A percentile compares a stretch with the other conserved stretches of the same genome.
These are phyloP conservation scores for Drechslerella stenobrocha DNA, from an alignment of 2,329 filamentous ascomycete species.

Conservation along the genomic window DNA sequence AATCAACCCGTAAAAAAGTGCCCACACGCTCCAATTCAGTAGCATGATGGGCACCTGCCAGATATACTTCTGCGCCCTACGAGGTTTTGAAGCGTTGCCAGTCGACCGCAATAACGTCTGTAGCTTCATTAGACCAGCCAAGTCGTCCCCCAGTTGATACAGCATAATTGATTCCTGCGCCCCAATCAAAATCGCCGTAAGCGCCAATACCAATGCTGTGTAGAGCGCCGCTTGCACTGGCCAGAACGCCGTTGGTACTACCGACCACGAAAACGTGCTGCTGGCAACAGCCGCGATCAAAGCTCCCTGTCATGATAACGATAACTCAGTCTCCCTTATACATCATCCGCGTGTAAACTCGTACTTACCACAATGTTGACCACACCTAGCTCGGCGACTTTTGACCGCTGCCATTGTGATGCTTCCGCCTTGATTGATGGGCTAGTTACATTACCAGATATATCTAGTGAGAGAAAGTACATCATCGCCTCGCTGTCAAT, in stretches of 20 bases:
- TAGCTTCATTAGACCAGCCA: not conserved
- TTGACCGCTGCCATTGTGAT: not conserved
- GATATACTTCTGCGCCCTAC: not conserved
- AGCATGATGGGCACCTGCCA: slow-evolving; percentile 2
- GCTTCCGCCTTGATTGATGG: not conserved
- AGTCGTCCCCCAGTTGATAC: not conserved
- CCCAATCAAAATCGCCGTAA: not conserved
- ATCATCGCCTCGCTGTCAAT: not conserved
- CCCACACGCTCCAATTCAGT: not conserved
- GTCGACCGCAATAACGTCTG: not conserved
- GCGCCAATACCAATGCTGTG: not conserved
- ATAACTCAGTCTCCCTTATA: not conserved
- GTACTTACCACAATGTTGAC: slow-evolving; percentile 2
- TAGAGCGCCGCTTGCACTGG: not conserved
- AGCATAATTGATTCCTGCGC: not conserved
- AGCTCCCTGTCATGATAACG: not conserved
- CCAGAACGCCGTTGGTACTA: not conserved
- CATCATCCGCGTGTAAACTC: not conserved
- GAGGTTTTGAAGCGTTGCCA: not conserved
- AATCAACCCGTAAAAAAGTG: not conserved
- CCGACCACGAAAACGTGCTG: not conserved
- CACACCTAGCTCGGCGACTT: not conserved
- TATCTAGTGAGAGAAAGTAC: not conserved
- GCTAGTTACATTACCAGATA: not conserved
- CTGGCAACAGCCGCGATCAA: not conserved